These are phyloP conservation scores for Effrenium voratum DNA, from an alignment of 73 alveolate species.

Conservation along the genomic window DNA sequence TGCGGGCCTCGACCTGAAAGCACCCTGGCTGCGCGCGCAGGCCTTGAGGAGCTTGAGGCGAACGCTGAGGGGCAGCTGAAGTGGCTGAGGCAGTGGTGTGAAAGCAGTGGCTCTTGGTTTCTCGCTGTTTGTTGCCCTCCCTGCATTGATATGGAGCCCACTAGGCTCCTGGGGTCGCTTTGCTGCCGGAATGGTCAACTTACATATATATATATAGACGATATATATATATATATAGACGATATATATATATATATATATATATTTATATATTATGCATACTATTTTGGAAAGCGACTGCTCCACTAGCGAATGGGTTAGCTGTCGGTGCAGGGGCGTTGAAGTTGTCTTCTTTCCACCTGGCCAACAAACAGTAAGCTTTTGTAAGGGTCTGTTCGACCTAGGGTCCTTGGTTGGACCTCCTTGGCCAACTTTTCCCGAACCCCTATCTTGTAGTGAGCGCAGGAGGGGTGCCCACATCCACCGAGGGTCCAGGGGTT, in stretches of 20 bases:
- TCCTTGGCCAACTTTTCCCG: too few relatives aligned
- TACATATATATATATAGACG: background rate
- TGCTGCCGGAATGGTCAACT: background rate
- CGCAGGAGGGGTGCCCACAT: too few relatives aligned
- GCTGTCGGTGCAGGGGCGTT: too few relatives aligned
- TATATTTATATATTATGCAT: background rate
- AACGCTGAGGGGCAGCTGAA: conserved; percentile 83
- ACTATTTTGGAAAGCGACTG: too few relatives aligned
- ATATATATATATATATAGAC: background rate
- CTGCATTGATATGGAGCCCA: background rate
- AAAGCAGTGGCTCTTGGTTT: background rate
- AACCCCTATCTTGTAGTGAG: too few relatives aligned
- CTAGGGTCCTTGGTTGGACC: too few relatives aligned
- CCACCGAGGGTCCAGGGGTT: too few relatives aligned
- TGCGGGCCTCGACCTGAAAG: background rate
- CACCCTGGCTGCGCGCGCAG: background rate
- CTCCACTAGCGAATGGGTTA: too few relatives aligned
- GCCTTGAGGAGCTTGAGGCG: conserved; percentile 76
- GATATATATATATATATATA: background rate
- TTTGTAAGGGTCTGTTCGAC: too few relatives aligned
- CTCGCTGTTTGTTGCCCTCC: background rate
- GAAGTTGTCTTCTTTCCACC: too few relatives aligned
- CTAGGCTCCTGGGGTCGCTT: background rate
- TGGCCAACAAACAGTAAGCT: too few relatives aligned
- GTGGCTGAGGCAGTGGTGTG: conserved; percentile 64